These are phyloP conservation scores for Teunomyces barrocoloradensis DNA, from an alignment of 805 yeast genomes.

Conservation along the genomic window DNA sequence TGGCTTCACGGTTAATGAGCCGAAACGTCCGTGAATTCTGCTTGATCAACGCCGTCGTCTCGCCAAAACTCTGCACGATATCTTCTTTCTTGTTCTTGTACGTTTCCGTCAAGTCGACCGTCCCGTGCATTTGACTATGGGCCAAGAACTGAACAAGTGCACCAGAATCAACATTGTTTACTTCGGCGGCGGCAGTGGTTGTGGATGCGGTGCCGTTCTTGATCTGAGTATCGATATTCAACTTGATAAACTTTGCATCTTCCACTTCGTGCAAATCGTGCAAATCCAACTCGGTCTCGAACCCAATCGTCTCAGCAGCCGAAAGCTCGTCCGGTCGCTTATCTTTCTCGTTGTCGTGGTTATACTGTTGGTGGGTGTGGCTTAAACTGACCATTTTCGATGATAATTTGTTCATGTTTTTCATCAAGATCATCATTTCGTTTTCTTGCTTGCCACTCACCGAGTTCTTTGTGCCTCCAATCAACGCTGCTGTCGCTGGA, in stretches of 20 bases:
- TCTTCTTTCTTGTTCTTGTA: constrained; percentile 28
- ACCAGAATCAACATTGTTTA: constrained; percentile 17
- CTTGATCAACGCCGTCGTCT: constrained; percentile 48
- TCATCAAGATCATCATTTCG: constrained; percentile 72
- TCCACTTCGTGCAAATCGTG: constrained; percentile 50
- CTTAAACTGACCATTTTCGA: constrained; percentile 64
- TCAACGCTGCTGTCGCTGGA: not conserved
- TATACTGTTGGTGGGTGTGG: not conserved
- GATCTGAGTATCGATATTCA: constrained; percentile 32
- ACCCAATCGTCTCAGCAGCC: constrained; percentile 7
- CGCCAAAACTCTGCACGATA: constrained; percentile 43
- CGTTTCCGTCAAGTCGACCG: constrained; percentile 27
- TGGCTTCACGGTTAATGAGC: constrained; percentile 19
- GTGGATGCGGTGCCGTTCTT: constrained; percentile 23
- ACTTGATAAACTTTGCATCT: constrained; percentile 51
- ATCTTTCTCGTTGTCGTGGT: not conserved
- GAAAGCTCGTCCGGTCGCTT: not conserved
- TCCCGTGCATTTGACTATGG: constrained; percentile 14
- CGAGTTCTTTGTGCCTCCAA: not conserved
- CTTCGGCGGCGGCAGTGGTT: constrained; percentile 20
- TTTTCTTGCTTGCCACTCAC: constrained; percentile 29
- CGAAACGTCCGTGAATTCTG: constrained; percentile 54
- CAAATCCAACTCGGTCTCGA: constrained; percentile 43
- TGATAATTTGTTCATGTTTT: constrained; percentile 86
- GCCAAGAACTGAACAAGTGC: constrained; percentile 16